These are phyloP conservation scores for Pythium oligandrum DNA, from an alignment of 352 stramenopile genomes.

Conservation along the genomic window DNA sequence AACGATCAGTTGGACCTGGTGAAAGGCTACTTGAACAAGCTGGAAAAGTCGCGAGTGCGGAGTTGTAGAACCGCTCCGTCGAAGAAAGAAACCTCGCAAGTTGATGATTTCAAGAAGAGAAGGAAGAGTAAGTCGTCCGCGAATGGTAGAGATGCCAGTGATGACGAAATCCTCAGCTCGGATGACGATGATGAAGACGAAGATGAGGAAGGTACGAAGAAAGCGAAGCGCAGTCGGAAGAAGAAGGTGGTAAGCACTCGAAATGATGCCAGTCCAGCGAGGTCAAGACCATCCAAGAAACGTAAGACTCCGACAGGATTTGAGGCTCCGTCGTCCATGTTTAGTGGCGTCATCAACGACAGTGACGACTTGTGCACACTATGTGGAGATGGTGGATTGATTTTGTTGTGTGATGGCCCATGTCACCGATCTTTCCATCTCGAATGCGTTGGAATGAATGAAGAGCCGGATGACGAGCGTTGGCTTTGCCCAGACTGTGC, in stretches of 20 bases:
- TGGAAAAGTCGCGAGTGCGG: conserved; percentile 81
- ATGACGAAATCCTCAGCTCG: conserved; percentile 28
- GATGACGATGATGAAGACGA: conserved; percentile 35
- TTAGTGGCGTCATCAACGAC: conserved; percentile 68
- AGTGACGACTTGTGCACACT: conserved; percentile 90
- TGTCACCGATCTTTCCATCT: conserved; percentile 92
- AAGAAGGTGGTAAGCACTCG: conserved; percentile 15
- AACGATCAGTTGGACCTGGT: conserved; percentile 77
- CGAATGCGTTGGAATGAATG: conserved; percentile 86
- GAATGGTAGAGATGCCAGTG: conserved; percentile 14
- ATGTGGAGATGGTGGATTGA: conserved; percentile 88
- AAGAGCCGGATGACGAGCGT: conserved; percentile 76
- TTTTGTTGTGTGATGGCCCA: conserved; percentile 89
- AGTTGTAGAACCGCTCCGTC: conserved; percentile 51
- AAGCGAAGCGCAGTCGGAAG: conserved; percentile 33
- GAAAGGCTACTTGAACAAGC: conserved; percentile 61
- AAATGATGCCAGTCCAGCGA: conserved; percentile 11
- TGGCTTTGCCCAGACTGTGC: conserved; percentile 90
- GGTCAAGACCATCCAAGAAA: conserved; percentile 21
- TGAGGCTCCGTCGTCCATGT: conserved; percentile 25
- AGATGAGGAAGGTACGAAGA: conserved; percentile 23
- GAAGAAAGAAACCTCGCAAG: conserved; percentile 17
- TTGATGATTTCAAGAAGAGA: conserved; percentile 18
- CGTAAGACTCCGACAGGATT: conserved; percentile 13
- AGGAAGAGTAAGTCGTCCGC: conserved; percentile 17